Percentiles rank a stretch among this genome's conserved stretches.
phyloP scores from a whole-genome alignment of 495 filamentous ascomycete genomes.

The Penicillium simplicissimum region DNA sequence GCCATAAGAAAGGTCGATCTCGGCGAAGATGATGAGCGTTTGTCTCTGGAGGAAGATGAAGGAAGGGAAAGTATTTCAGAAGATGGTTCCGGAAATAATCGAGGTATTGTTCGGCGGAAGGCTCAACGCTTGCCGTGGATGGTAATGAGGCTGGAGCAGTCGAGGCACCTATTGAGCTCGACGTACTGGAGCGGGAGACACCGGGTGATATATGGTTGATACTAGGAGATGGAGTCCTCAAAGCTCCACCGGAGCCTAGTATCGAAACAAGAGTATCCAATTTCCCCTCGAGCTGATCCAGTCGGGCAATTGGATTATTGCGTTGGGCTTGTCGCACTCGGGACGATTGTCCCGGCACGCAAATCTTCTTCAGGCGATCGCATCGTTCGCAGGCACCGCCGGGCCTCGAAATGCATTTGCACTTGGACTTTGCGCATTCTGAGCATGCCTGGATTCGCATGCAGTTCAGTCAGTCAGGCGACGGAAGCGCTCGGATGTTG shows the following conservation, averaged over 20 bases:
- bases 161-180: neutral
- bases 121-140: constrained; percentile 32
- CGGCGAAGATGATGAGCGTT: constrained; percentile 35
- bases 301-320: constrained; percentile 18
- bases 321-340: constrained; percentile 21
- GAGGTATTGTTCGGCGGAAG: constrained; percentile 31
- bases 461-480: neutral
- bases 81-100: constrained; percentile 36
- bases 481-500: neutral
- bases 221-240: neutral
- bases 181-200: neutral
- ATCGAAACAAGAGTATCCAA: constrained; percentile 4
- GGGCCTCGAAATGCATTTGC: constrained; percentile 45
- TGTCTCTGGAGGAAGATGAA: constrained; percentile 32
- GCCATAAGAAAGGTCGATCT: constrained; percentile 47
- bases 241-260: neutral
- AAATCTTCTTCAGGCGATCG: constrained; percentile 37
- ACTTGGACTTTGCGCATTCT: constrained; percentile 54
- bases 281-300: constrained; percentile 23
- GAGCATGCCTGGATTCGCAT: constrained; percentile 38
- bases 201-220: neutral
- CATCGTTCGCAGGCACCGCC: constrained; percentile 50
- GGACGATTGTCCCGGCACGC: constrained; percentile 24
- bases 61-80: constrained; percentile 39
- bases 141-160: constrained; percentile 36